phyloP scores from a whole-genome alignment of 202 grass and related monocot genomes.

The Digitaria exilis region DNA sequence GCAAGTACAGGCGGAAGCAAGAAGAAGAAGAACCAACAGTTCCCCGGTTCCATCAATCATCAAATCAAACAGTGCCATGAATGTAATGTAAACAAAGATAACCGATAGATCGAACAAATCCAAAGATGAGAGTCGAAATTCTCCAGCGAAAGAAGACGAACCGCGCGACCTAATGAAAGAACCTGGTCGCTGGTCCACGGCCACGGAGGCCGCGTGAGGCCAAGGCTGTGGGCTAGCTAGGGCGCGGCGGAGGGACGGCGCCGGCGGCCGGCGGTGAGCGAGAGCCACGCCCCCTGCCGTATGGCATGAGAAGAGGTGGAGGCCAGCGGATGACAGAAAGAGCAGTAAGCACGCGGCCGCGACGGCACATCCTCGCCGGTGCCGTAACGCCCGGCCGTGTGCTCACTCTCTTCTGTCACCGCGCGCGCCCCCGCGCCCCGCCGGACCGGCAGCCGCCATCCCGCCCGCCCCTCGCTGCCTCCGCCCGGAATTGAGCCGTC shows the following conservation, averaged over 20 bases:
- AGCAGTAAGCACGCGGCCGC: slow-evolving; percentile 70
- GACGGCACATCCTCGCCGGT: slow-evolving; percentile 56
- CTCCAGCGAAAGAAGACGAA: not conserved
- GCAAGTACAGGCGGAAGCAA: slow-evolving; percentile 20
- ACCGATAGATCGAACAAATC: not conserved
- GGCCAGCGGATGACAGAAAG: slow-evolving; percentile 54
- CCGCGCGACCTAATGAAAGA: too few relatives aligned
- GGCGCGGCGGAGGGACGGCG: not conserved
- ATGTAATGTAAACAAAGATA: not conserved
- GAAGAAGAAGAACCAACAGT: not conserved
- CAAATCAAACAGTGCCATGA: slow-evolving; percentile 49
- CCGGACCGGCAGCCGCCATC: slow-evolving; percentile 2
- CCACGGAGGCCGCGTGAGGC: too few relatives aligned
- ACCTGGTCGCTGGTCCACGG: too few relatives aligned
- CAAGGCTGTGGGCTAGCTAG: not conserved
- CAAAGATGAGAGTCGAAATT: not conserved
- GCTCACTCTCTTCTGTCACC: slow-evolving; percentile 83
- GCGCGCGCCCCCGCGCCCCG: slow-evolving; percentile 22
- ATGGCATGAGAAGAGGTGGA: not conserved
- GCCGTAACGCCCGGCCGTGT: slow-evolving; percentile 60
- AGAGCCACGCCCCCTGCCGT: not conserved
- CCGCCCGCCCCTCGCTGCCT: not conserved
- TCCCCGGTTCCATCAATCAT: slow-evolving; percentile 1
- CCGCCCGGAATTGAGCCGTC: not conserved
- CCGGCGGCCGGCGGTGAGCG: slow-evolving; percentile 31